Evolutionary conservation across 2,329 filamentous ascomycete species (phyloP).

Genomic region (Colletotrichum paranaense): DNA sequence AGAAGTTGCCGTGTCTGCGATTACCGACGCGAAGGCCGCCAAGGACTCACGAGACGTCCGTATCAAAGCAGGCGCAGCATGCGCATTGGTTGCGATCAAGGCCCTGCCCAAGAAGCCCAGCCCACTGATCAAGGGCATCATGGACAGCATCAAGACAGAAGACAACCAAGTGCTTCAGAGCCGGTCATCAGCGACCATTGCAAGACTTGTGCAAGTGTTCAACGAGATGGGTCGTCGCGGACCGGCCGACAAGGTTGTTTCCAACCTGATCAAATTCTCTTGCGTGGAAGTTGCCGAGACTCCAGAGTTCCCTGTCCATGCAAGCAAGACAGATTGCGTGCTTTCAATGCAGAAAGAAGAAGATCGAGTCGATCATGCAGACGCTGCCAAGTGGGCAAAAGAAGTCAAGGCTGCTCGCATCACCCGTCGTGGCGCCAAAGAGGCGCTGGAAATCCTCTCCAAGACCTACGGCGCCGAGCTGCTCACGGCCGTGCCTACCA

Average conservation of each 20-base stretch:
- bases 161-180: conserved; percentile 90
- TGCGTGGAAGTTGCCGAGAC: conserved; percentile 98
- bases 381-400: conserved; percentile 88
- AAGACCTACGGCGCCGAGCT: conserved; percentile 81
- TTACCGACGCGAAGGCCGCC: conserved; percentile 81
- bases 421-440: conserved; percentile 91
- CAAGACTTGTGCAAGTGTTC: conserved; percentile 86
- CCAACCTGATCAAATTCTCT: conserved; percentile 96
- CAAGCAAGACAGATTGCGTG: conserved; percentile 80
- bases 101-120: conserved; percentile 93
- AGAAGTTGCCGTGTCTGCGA: conserved; percentile 74
- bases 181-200: conserved; percentile 87
- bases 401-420: conserved; percentile 91
- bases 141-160: conserved; percentile 97
- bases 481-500: conserved; percentile 85
- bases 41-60: conserved; percentile 88
- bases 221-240: conserved; percentile 82
- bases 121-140: conserved; percentile 92
- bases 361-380: conserved; percentile 90
- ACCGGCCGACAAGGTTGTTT: conserved; percentile 94
- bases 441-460: conserved; percentile 90
- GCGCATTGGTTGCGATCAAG: conserved; percentile 88
- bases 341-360: conserved; percentile 97
- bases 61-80: conserved; percentile 86
- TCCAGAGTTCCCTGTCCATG: conserved; percentile 91